Base-by-base conservation (phyloP, 108 stramenopile species). In the Cyclotella choctawhatcheeana region DNA sequence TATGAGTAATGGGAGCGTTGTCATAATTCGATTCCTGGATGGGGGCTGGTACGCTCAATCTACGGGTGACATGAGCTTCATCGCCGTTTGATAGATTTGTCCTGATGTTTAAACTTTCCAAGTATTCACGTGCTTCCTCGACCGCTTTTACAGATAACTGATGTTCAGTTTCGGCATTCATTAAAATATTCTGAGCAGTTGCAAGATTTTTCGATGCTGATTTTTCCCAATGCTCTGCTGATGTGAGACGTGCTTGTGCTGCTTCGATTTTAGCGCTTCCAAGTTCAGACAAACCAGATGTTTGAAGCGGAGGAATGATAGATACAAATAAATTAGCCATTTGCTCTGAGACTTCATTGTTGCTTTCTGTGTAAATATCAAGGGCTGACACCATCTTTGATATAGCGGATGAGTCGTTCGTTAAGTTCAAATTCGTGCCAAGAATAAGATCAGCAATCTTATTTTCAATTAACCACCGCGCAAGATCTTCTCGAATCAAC, bases 181-280 rank as follows among this genome's bases (percentile, higher is more conserved):
- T 48, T n/a, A 48, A n/a, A n/a, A n/a, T n/a, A 48, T 48, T 48
- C n/a, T 48, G 47, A n/a, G 47, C 47, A 48, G 4, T 48, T n/a
- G 12, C 18, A n/a, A 48, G 47, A 4, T 10, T n/a, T 48, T 48
- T 48, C 4, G 47, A 10, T 48, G 47, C 18, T 8, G 47, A n/a
- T n/a, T 48, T n/a, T n/a, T 48, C 16, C 47, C 47, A 48, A 4
- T n/a, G 47, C n/a, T 48, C 47, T 17, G 47, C 47, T n/a, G 47
- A 48, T 48, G 47, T n/a, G 18, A 48, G 47, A 8, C 47, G 47
- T 4, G 47, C 47, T n/a, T 48, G 12, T 8, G 47, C 47, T n/a
- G 8, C 47, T 48, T 48, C 47, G 18, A 48, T 48, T 48, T 10
- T n/a, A 48, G 17, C 47, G 12, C 37, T 40, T 40, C 37, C 37